Evolutionary conservation across 2,329 filamentous ascomycete species (phyloP).

Genomic region (Leptographium galeiforme): DNA sequence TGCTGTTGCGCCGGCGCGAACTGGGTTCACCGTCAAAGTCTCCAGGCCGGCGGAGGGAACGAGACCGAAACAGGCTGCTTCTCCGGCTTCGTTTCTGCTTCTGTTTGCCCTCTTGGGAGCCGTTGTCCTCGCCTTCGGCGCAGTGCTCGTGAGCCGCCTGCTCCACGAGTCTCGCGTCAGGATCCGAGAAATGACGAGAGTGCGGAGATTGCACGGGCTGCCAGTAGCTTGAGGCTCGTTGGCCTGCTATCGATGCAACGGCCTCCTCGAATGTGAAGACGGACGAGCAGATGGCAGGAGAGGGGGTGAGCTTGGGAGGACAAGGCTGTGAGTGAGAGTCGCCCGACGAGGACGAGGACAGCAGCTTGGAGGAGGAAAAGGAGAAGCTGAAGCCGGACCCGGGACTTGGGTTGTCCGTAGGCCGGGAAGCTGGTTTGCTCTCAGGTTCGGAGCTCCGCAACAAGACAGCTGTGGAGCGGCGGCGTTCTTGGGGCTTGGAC

Average conservation of each 20-base stretch:
- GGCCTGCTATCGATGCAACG: background rate
- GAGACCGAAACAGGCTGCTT: constrained; percentile 23
- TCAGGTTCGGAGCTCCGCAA: constrained; percentile 21
- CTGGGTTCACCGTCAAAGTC: constrained; percentile 10
- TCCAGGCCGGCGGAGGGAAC: constrained; percentile 17
- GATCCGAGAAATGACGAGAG: background rate
- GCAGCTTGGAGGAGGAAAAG: background rate
- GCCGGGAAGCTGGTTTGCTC: constrained; percentile 13
- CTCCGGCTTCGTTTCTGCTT: background rate
- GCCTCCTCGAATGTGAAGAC: constrained; percentile 10
- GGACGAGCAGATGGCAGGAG: background rate
- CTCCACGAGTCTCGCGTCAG: background rate
- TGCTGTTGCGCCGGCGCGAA: constrained; percentile 17
- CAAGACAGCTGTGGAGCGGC: constrained; percentile 27
- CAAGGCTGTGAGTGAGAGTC: background rate
- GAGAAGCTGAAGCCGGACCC: constrained; percentile 11
- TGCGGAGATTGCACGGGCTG: constrained; percentile 1
- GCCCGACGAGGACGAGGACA: background rate
- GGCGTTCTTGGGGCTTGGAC: constrained; percentile 34
- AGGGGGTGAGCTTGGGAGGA: constrained; percentile 6
- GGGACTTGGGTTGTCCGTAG: constrained; percentile 15
- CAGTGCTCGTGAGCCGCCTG: background rate
- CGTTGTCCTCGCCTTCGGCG: background rate
- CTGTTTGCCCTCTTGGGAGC: background rate
- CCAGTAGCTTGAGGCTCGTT: constrained; percentile 5